Evolutionary conservation across 768 basidiomycete species (phyloP).

Genomic region (Trichaptum fuscoviolaceum): DNA sequence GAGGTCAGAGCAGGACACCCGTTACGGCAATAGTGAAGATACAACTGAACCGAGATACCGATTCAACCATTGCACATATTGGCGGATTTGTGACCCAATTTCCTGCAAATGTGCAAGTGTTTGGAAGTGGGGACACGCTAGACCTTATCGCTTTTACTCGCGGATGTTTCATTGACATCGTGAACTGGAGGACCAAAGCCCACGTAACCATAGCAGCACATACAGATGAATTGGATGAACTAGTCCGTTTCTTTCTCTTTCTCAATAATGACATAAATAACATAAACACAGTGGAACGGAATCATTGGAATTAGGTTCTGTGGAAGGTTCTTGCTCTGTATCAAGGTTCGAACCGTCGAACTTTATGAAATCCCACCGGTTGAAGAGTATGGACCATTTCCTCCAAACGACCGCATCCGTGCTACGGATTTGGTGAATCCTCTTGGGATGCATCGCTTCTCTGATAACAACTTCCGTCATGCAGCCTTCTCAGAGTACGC

Average conservation of each 20-base stretch:
- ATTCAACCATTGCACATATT: not conserved
- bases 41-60: not conserved
- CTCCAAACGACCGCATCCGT: conserved; percentile 11
- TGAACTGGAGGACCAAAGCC: conserved; percentile 31
- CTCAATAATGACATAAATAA: not conserved
- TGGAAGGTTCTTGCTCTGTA: conserved; percentile 45
- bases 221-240: conserved; percentile 24
- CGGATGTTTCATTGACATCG: conserved; percentile 27
- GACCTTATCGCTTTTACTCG: conserved; percentile 29
- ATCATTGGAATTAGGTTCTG: conserved; percentile 41
- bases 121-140: conserved; percentile 24
- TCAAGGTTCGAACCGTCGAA: conserved; percentile 49
- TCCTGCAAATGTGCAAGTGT: conserved; percentile 27
- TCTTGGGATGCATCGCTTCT: conserved; percentile 17
- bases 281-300: conserved; percentile 30
- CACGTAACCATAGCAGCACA: conserved; percentile 21
- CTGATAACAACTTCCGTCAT: conserved; percentile 32
- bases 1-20: not conserved
- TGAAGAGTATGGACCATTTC: not conserved
- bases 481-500: conserved; percentile 37
- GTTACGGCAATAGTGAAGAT: conserved; percentile 5
- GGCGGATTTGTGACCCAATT: conserved; percentile 6
- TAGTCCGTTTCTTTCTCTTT: conserved; percentile 22
- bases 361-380: conserved; percentile 28
- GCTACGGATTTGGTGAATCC: conserved; percentile 13